Evolutionary conservation across 176 grass and related monocot genomes (phyloP).

Genomic region (Calamus simplicifolius): DNA sequence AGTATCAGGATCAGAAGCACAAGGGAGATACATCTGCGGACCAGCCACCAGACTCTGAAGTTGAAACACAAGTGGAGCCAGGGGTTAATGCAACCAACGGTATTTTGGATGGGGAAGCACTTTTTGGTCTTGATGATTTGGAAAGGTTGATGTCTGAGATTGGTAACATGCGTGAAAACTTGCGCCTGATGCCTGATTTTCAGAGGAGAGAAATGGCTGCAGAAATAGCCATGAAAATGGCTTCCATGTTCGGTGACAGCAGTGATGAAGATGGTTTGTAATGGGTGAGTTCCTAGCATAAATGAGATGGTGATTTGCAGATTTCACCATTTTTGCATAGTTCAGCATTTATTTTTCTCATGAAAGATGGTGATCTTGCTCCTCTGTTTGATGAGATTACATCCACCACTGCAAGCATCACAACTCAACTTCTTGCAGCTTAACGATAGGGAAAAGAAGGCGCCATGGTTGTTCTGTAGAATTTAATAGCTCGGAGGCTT

Average conservation of each 20-base stretch:
- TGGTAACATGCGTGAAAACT: conserved; percentile 66
- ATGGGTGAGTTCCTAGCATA: too few species aligned
- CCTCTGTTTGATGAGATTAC: too few species aligned
- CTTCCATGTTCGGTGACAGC: conserved; percentile 62
- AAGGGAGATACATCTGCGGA: neutral
- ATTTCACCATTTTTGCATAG: too few species aligned
- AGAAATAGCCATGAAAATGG: conserved; percentile 85
- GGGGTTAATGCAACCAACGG: conserved; percentile 15
- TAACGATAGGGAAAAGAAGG: too few species aligned
- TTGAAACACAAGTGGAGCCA: conserved; percentile 10
- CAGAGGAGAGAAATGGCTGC: conserved; percentile 87
- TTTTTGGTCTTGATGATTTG: conserved; percentile 74
- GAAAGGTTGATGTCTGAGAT: conserved; percentile 85
- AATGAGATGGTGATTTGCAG: too few species aligned
- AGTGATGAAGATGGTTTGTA: conserved; percentile 45
- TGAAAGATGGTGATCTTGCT: too few species aligned
- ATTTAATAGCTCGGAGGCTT: too few species aligned
- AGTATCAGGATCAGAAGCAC: conserved; percentile 3
- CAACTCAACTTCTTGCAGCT: too few species aligned
- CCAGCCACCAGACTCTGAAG: neutral
- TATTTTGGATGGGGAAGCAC: conserved; percentile 36
- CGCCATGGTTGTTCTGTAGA: too few species aligned
- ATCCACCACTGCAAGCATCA: too few species aligned
- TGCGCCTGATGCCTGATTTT: conserved; percentile 87
- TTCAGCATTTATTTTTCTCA: too few species aligned